phyloP scores from a whole-genome alignment of 768 basidiomycete species.

The Psilocybe subaeruginosa region DNA sequence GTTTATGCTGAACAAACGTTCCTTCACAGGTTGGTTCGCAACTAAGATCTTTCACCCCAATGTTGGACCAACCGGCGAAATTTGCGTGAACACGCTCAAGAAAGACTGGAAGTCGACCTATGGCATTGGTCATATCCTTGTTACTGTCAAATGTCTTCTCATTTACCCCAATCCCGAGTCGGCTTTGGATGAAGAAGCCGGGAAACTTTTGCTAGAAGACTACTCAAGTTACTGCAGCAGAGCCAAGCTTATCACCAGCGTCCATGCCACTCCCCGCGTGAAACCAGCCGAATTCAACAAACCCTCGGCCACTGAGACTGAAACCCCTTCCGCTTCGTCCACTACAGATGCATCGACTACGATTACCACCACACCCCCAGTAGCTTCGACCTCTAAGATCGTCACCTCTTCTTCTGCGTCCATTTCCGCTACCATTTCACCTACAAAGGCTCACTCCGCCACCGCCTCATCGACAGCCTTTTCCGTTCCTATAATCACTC shows the following conservation, averaged over 20 bases:
- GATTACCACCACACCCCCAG: slow-evolving; percentile 24
- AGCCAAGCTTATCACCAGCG: slow-evolving; percentile 86
- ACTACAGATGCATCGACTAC: slow-evolving; percentile 13
- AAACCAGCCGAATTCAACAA: slow-evolving; percentile 74
- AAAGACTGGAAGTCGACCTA: slow-evolving; percentile 95
- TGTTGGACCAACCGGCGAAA: slow-evolving; percentile 87
- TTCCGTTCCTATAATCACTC: slow-evolving; percentile 43
- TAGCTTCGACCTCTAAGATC: slow-evolving; percentile 33
- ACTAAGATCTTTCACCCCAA: slow-evolving; percentile 99
- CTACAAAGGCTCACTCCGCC: slow-evolving; percentile 15
- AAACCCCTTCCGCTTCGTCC: slow-evolving; percentile 20
- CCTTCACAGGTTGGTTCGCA: slow-evolving; percentile 72
- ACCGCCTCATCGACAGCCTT: slow-evolving; percentile 32
- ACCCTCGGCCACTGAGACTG: slow-evolving; percentile 29
- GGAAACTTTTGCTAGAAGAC: slow-evolving; percentile 87
- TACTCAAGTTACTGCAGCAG: slow-evolving; percentile 88
- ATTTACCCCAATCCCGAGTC: slow-evolving; percentile 98
- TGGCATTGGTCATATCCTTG: slow-evolving; percentile 89
- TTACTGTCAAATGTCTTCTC: slow-evolving; percentile 92
- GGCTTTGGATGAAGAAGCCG: slow-evolving; percentile 94
- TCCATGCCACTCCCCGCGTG: slow-evolving; percentile 85
- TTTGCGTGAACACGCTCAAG: slow-evolving; percentile 96
- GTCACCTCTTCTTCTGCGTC: slow-evolving; percentile 24
- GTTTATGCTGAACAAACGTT: neutral
- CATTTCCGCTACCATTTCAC: slow-evolving; percentile 18